A percentile compares a stretch with the other conserved stretches of the same genome.
These are phyloP conservation scores for Nitzschia sp. DNA, from an alignment of 108 stramenopile species.

Conservation along the genomic window DNA sequence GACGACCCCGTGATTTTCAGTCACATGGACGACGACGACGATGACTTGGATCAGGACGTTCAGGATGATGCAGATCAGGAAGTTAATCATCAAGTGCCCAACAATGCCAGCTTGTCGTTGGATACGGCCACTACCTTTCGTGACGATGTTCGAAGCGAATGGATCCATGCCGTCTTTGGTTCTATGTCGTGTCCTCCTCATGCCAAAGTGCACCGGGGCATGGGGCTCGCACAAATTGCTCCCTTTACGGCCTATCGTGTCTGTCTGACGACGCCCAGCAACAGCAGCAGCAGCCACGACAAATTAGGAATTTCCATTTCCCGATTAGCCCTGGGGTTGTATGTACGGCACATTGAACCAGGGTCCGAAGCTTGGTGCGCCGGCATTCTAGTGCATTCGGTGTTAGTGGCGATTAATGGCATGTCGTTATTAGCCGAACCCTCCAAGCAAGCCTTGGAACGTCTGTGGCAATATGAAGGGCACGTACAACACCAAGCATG, in stretches of 20 bases:
- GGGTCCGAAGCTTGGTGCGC: constrained; percentile 62
- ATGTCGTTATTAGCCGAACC: constrained; percentile 75
- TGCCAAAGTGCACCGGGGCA: constrained; percentile 36
- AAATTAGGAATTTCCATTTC: constrained; percentile 73
- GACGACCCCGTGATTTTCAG: too few relatives aligned
- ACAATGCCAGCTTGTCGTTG: too few relatives aligned
- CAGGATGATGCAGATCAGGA: too few relatives aligned
- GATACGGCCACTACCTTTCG: background rate
- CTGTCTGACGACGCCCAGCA: constrained; percentile 11
- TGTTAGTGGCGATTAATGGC: constrained; percentile 72
- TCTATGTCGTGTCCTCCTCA: constrained; percentile 35
- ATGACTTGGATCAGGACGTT: too few relatives aligned
- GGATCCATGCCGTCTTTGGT: constrained; percentile 84
- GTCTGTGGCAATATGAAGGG: constrained; percentile 85
- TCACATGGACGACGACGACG: too few relatives aligned
- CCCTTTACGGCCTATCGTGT: constrained; percentile 45
- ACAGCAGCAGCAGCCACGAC: background rate
- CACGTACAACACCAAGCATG: background rate
- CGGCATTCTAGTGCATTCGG: constrained; percentile 54
- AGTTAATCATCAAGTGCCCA: too few relatives aligned
- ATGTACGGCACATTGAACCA: constrained; percentile 43
- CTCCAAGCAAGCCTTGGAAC: constrained; percentile 66
- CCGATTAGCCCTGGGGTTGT: constrained; percentile 69
- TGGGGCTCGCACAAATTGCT: constrained; percentile 48
- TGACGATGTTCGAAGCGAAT: constrained; percentile 43